Percentiles rank a stretch among this genome's conserved stretches.
Conservation (phyloP, 768 basidiomycete species). For the Auricularia sp. region DNA sequence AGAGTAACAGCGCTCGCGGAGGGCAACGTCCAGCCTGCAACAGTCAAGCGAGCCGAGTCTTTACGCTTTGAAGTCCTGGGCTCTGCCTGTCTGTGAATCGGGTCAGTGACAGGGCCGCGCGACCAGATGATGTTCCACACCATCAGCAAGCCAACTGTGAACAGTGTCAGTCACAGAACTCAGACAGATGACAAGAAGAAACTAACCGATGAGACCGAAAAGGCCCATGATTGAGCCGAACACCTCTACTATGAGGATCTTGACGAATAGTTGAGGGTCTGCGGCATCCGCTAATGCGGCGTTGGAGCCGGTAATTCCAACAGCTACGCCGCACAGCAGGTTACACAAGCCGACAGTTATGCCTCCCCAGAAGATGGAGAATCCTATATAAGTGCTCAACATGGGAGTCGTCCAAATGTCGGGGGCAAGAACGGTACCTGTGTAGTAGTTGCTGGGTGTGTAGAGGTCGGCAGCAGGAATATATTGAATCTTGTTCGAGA, state of each 20-base stretch:
- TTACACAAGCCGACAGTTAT: constrained; percentile 91
- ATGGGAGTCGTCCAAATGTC: neutral
- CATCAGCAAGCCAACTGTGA: constrained; percentile 71
- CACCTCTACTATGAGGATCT: constrained; percentile 93
- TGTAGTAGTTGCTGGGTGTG: constrained; percentile 85
- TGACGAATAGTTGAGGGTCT: constrained; percentile 90
- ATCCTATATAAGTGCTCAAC: constrained; percentile 40
- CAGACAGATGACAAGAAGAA: neutral
- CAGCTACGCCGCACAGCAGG: constrained; percentile 86
- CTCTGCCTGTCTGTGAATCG: neutral
- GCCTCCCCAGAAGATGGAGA: constrained; percentile 94
- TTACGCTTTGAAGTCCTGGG: neutral
- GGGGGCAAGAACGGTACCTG: constrained; percentile 38
- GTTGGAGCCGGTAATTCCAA: constrained; percentile 91
- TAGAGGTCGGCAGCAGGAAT: constrained; percentile 63
- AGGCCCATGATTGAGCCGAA: constrained; percentile 86
- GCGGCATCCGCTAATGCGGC: constrained; percentile 93
- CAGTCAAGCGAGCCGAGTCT: neutral
- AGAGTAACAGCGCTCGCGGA: neutral
- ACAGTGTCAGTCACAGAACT: constrained; percentile 1
- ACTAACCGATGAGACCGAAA: constrained; percentile 86
- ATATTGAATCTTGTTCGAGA: constrained; percentile 64
- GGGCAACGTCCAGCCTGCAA: neutral
- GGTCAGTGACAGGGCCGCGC: neutral
- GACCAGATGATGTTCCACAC: constrained; percentile 29